A percentile compares a stretch with the other conserved stretches of the same genome.
Evolutionary conservation across 2,329 filamentous ascomycete genomes (phyloP).

Genomic region (Fusarium foetens): DNA sequence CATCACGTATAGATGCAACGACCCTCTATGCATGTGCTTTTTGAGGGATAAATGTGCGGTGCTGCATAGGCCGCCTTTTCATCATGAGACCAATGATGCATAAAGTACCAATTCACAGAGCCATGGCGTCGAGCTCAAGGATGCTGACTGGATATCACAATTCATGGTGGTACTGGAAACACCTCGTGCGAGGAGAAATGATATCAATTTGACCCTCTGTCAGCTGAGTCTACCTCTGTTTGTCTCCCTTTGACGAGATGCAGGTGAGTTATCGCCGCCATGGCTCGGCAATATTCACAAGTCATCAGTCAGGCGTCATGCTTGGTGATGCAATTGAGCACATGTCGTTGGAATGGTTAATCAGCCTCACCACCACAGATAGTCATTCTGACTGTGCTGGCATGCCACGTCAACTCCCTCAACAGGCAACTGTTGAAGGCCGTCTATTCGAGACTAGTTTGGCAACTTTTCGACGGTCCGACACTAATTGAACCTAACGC

Average conservation of each 20-base stretch:
- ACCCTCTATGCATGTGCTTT: slow-evolving; percentile 16
- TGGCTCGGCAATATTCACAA: slow-evolving; percentile 12
- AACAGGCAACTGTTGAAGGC: slow-evolving; percentile 31
- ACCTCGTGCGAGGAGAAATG: slow-evolving; percentile 21
- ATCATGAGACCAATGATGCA: slow-evolving; percentile 23
- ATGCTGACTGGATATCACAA: slow-evolving; percentile 18
- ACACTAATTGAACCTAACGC: slow-evolving; percentile 12
- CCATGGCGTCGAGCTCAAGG: slow-evolving; percentile 5
- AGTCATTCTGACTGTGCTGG: slow-evolving; percentile 26
- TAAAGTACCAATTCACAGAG: neutral
- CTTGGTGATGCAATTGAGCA: slow-evolving; percentile 31
- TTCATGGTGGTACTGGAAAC: slow-evolving; percentile 1
- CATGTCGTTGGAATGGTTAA: slow-evolving; percentile 18
- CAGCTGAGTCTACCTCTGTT: slow-evolving; percentile 29
- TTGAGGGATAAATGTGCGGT: slow-evolving; percentile 4
- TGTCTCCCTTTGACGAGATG: slow-evolving; percentile 16
- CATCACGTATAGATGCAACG: slow-evolving; percentile 15
- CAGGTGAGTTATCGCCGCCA: slow-evolving; percentile 38
- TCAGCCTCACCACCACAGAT: slow-evolving; percentile 19
- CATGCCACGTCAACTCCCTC: slow-evolving; percentile 41
- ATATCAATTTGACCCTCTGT: slow-evolving; percentile 13
- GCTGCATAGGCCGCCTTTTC: slow-evolving; percentile 5
- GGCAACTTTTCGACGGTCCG: slow-evolving; percentile 12
- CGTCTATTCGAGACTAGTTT: slow-evolving; percentile 17
- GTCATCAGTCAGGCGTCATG: slow-evolving; percentile 12